Base-by-base conservation (phyloP, 179 eudicot genomes). In the Spergularia azorica region DNA sequence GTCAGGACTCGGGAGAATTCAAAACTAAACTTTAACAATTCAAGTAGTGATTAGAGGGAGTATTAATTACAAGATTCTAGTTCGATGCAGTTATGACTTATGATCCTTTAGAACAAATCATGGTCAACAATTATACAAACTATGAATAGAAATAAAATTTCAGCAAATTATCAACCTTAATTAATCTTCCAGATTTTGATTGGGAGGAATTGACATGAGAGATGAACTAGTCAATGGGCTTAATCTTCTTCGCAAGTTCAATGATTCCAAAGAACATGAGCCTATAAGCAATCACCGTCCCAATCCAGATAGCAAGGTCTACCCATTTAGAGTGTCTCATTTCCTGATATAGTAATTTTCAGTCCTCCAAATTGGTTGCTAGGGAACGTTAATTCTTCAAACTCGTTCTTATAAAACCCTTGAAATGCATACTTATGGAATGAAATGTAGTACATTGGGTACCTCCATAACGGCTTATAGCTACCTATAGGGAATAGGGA, bases 331-430 rank as follows among this genome's bases (percentile, higher is more conserved):
- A 93, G 63, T 84, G 81, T 1, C 89, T 84, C 87, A 86, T 79
- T 58, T 91, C 89, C n/a, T 4, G 63, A 73, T n/a, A 91, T 46
- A 46, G 50, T 46, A 6, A 0, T 63, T 0, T 38, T 82, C 1
- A 67, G 60, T 20, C 80, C 87, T 3, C 89, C 83, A 0, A 38
- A 43, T 72, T 65, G 77, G 48, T 17, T 43, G 68, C 70, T 77
- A 0, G 87, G 87, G 21, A 89, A 91, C 2, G n/a, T 61, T 6
- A 87, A 75, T 3, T 94, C 97, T 76, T 75, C 48, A 59, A 88
- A 91, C 83, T 92, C 97, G 20, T 91, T 92, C 79, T 92, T 92
- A 72, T 79, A 90, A 54, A 90, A 78, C 13, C 91, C 95, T 86
- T 90, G 84, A 9, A 64, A 41, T 0, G 86, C 88, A 21, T 89